Evolutionary conservation across 495 filamentous ascomycete species (phyloP), one percentile per base, ranked within the genome.

Genomic region (Tetracladium marchalianum): DNA sequence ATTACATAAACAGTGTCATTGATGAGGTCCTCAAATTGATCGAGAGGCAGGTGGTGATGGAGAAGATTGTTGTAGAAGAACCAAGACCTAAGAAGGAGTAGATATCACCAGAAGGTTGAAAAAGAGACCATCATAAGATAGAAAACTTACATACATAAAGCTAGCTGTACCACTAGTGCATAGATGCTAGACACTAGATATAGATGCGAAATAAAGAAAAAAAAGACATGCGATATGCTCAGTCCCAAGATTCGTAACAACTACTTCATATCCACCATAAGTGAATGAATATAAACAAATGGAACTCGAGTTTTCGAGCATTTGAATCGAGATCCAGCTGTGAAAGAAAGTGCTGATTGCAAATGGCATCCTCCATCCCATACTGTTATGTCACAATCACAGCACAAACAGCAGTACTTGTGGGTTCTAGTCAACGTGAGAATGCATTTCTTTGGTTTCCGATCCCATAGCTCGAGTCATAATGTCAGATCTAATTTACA

Each of bases 21-120:
- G 92, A 98, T 52, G 92, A 98, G 62, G 64, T 72, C 12, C 76
- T 98, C 42, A 98, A 98, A 65, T 74, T 82, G 31, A 55, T 81
- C 1, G 92, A 98, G 67, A 75, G 92, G 54, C 70, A 69, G 39
- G 68, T 69, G 47, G 74, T 74, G 51, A 62, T 72, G n/a, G 43
- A 60, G 49, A 60, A 51, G 39, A 60, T 46, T n/a, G 24, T 13
- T 4, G 19, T 49, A 12, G 45, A 50, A n/a, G 44, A 56, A 17
- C 35, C 42, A 15, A 54, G 44, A 44, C 31, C 50, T 6, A 60
- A 60, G 51, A 52, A 44, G 24, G 57, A 56, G 37, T 60, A 54
- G 34, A 43, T 33, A 11, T 7, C 7, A 27, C 22, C 13, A 35
- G 10, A 43, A 31, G 0, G 36, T n/a, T n/a, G 19, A 31, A 48